These are phyloP conservation scores for Verticillium nubilum DNA, from an alignment of 2,329 filamentous ascomycete species.

Conservation along the genomic window DNA sequence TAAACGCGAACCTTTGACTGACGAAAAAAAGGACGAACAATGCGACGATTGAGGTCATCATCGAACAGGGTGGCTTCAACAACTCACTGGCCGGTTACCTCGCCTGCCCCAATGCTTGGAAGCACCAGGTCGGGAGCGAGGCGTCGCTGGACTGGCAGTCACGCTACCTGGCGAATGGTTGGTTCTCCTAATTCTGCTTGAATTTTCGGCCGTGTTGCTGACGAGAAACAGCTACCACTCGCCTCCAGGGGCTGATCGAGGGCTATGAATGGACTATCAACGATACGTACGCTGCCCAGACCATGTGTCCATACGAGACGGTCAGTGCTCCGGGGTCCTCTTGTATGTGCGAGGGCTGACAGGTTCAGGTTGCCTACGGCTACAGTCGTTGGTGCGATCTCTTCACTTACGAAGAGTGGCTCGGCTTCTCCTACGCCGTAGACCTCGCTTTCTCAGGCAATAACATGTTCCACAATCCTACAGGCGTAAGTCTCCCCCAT, in stretches of 20 bases:
- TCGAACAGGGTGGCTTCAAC: slow-evolving; percentile 59
- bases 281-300: slow-evolving; percentile 64
- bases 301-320: slow-evolving; percentile 72
- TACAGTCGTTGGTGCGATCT: slow-evolving; percentile 70
- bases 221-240: slow-evolving; percentile 43
- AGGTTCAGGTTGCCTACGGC: slow-evolving; percentile 56
- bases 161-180: slow-evolving; percentile 59
- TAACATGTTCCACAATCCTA: slow-evolving; percentile 58
- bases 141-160: slow-evolving; percentile 55
- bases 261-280: slow-evolving; percentile 58
- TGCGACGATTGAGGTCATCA: slow-evolving; percentile 66
- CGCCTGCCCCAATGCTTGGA: slow-evolving; percentile 58
- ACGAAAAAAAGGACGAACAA: slow-evolving; percentile 51
- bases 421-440: slow-evolving; percentile 64
- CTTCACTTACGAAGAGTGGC: slow-evolving; percentile 72
- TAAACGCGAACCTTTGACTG: neutral
- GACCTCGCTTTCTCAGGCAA: slow-evolving; percentile 61
- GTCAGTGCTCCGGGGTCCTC: too few relatives aligned
- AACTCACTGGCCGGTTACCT: slow-evolving; percentile 65
- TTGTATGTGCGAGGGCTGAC: neutral
- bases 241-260: slow-evolving; percentile 50
- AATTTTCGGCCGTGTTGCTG: neutral
- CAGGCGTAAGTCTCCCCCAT: slow-evolving; percentile 39
- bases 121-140: slow-evolving; percentile 44
- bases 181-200: slow-evolving; percentile 8